These are phyloP conservation scores for Oleoguttula mirabilis DNA, from an alignment of 495 filamentous ascomycete species.

Conservation along the genomic window DNA sequence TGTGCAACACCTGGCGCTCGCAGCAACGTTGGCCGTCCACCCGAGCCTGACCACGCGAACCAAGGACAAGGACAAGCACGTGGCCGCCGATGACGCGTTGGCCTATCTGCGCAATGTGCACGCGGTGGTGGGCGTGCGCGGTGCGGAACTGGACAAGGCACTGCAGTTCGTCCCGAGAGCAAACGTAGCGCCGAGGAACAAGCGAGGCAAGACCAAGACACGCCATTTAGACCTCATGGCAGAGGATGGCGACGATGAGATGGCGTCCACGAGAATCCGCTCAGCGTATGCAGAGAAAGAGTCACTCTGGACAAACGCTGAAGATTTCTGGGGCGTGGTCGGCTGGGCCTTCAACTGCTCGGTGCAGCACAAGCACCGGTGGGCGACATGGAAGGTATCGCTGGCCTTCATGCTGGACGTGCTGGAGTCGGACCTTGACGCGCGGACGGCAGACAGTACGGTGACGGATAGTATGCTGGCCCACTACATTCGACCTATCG, in stretches of 20 bases:
- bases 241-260: slow-evolving; percentile 18
- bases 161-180: slow-evolving; percentile 37
- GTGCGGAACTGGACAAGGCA: slow-evolving; percentile 38
- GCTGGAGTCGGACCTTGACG: slow-evolving; percentile 61
- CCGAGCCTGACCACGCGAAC: slow-evolving; percentile 54
- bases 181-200: neutral
- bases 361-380: slow-evolving; percentile 52
- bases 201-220: slow-evolving; percentile 24
- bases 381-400: slow-evolving; percentile 76
- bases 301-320: slow-evolving; percentile 57
- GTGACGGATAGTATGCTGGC: slow-evolving; percentile 39
- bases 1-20: slow-evolving; percentile 51
- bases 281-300: slow-evolving; percentile 48
- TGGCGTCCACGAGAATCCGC: slow-evolving; percentile 24
- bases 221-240: too few relatives aligned
- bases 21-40: slow-evolving; percentile 57
- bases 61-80: slow-evolving; percentile 37
- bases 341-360: slow-evolving; percentile 95
- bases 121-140: slow-evolving; percentile 39
- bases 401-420: slow-evolving; percentile 68
- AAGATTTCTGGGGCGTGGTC: slow-evolving; percentile 79
- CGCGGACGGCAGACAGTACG: slow-evolving; percentile 28
- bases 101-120: slow-evolving; percentile 46
- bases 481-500: slow-evolving; percentile 38
- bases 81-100: slow-evolving; percentile 43